phyloP scores from a whole-genome alignment of 805 yeast species.

The Zygotorulaspora chibaensis region DNA sequence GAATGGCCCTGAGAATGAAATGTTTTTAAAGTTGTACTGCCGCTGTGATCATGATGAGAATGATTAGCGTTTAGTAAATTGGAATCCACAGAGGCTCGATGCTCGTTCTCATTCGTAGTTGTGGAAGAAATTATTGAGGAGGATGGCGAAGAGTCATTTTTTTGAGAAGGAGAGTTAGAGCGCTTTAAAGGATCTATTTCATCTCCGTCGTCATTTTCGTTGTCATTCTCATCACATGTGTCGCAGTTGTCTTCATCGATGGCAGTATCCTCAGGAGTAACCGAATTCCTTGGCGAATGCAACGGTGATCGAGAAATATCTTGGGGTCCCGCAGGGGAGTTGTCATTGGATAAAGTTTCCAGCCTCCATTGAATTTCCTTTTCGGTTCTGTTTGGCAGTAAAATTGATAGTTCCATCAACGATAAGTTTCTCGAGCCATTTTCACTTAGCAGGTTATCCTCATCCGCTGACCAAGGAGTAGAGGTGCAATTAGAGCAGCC shows the following conservation, averaged over 20 bases:
- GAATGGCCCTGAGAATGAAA: constrained; percentile 6
- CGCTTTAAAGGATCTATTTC: constrained; percentile 17
- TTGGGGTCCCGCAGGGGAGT: constrained; percentile 10
- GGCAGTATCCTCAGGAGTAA: constrained; percentile 22
- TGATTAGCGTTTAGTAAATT: not conserved
- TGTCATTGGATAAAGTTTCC: constrained; percentile 35
- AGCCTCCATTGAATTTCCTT: constrained; percentile 67
- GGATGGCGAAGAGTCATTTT: constrained; percentile 23
- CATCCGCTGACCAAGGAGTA: constrained; percentile 51
- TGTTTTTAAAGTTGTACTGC: constrained; percentile 1
- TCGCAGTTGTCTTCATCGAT: constrained; percentile 21
- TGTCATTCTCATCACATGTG: constrained; percentile 12
- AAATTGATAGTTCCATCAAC: constrained; percentile 66
- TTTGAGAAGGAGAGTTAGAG: constrained; percentile 7
- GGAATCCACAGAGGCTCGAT: not conserved
- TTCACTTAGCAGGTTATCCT: constrained; percentile 60
- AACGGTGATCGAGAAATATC: constrained; percentile 15
- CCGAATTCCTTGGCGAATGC: constrained; percentile 22
- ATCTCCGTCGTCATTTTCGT: constrained; percentile 18
- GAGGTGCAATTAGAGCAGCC: not conserved
- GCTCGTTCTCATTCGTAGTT: constrained; percentile 11
- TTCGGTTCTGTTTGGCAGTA: constrained; percentile 70
- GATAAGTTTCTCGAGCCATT: constrained; percentile 56
- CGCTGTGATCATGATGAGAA: constrained; percentile 4
- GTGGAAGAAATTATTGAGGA: constrained; percentile 17